Evolutionary conservation across 139 green algal genomes (phyloP).

Genomic region (Chlamydomonas incerta): DNA sequence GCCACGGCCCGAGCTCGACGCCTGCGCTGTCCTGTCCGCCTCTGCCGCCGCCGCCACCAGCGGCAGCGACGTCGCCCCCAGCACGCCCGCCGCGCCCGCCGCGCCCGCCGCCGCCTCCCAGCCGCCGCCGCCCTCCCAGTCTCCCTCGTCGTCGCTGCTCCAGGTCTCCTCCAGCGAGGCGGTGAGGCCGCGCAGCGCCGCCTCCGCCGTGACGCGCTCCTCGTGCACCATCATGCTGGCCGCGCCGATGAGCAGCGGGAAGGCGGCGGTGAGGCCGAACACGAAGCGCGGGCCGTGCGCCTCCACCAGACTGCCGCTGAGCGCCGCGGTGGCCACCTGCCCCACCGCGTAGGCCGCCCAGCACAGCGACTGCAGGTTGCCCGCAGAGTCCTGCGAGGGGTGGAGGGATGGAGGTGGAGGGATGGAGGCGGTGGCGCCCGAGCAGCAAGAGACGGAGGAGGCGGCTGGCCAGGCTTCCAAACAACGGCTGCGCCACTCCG

Average conservation of each 20-base stretch:
- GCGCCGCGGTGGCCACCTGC: constrained; percentile 88
- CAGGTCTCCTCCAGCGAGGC: neutral
- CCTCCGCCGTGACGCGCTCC: neutral
- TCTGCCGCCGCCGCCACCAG: neutral
- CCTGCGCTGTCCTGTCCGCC: too few species aligned
- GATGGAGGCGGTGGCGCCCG: neutral
- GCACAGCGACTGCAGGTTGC: constrained; percentile 92
- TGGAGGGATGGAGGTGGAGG: neutral
- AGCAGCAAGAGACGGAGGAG: too few species aligned
- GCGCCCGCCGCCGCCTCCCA: neutral
- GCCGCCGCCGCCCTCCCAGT: neutral
- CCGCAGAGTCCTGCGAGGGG: constrained; percentile 55
- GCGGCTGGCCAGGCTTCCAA: too few species aligned
- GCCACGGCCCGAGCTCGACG: too few species aligned
- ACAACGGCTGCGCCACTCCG: too few species aligned
- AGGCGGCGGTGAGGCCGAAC: constrained; percentile 48
- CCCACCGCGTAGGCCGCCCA: constrained; percentile 88
- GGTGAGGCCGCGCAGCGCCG: neutral
- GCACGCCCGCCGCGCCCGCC: neutral
- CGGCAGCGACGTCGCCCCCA: neutral
- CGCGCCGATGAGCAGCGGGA: constrained; percentile 47
- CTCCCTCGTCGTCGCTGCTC: neutral
- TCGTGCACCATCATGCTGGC: constrained; percentile 47
- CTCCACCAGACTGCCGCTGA: constrained; percentile 82
- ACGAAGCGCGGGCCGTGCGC: neutral